Conservation (phyloP, 768 basidiomycete species). For the Boletus tomentosulus region DNA sequence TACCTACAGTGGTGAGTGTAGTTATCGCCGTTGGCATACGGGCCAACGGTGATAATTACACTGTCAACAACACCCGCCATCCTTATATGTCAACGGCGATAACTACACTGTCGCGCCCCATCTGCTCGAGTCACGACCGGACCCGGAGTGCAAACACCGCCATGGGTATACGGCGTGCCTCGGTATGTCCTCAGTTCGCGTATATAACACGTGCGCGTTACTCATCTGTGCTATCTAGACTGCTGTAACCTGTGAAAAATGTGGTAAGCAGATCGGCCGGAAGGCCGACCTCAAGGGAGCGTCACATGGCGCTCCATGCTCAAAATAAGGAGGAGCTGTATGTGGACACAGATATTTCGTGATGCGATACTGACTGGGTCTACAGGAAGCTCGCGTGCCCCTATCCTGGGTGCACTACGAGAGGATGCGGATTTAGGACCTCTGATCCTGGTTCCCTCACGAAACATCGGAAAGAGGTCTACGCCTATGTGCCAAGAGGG, state of each 20-base stretch:
- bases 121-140: too few species aligned
- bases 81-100: too few species aligned
- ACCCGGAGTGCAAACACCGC: too few species aligned
- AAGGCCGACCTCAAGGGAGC: constrained; percentile 19
- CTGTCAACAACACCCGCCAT: too few species aligned
- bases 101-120: too few species aligned
- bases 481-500: constrained; percentile 7
- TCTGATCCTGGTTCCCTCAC: constrained; percentile 24
- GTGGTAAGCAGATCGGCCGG: constrained; percentile 16
- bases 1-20: too few species aligned
- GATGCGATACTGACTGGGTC: constrained; percentile 1
- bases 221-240: constrained; percentile 5
- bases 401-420: constrained; percentile 10
- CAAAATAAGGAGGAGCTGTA: constrained; percentile 22
- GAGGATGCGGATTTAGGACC: constrained; percentile 9
- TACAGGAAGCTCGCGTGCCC: constrained; percentile 25
- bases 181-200: neutral
- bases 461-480: constrained; percentile 16
- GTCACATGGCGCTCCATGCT: constrained; percentile 26
- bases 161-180: neutral
- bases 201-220: neutral
- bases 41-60: too few species aligned
- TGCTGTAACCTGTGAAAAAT: constrained; percentile 9
- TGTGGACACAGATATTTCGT: neutral
- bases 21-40: too few species aligned